Evolutionary conservation across 208 protist genomes (phyloP).

Genomic region (Polymyxa betae): DNA sequence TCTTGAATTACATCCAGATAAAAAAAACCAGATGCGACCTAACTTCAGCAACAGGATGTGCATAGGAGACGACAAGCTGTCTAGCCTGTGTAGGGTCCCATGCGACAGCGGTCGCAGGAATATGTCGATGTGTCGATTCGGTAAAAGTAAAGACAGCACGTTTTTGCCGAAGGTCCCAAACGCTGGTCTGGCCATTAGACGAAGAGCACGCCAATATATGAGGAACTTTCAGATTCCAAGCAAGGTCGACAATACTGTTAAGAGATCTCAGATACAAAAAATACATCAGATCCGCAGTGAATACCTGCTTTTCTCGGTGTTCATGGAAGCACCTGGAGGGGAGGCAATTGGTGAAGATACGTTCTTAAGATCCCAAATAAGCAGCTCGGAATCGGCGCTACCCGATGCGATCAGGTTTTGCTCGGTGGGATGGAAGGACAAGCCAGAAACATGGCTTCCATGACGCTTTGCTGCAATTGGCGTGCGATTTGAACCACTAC

Average conservation of each 20-base stretch:
- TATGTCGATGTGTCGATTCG: slow-evolving; percentile 13
- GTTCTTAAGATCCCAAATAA: slow-evolving; percentile 52
- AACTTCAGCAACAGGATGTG: not conserved
- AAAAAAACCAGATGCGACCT: not conserved
- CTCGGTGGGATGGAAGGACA: slow-evolving; percentile 14
- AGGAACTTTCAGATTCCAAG: slow-evolving; percentile 45
- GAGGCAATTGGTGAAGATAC: not conserved
- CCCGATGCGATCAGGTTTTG: slow-evolving; percentile 39
- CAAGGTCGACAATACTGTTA: slow-evolving; percentile 27
- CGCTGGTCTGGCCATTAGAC: not conserved
- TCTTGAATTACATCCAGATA: not conserved
- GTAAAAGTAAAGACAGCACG: not conserved
- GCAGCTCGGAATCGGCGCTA: not conserved
- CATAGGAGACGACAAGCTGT: slow-evolving; percentile 24
- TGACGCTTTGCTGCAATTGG: slow-evolving; percentile 23
- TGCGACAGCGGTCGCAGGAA: not conserved
- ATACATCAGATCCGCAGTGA: not conserved
- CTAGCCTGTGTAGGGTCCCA: slow-evolving; percentile 10
- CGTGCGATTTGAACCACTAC: not conserved
- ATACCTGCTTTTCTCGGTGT: not conserved
- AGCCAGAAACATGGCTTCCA: not conserved
- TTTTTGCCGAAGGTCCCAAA: slow-evolving; percentile 40
- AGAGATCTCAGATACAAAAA: not conserved
- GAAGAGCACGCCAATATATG: slow-evolving; percentile 47
- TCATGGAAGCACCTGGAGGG: not conserved